Evolutionary conservation across 2,329 filamentous ascomycete species (phyloP), one percentile per base, ranked within the genome.

Genomic region (Cladophialophora exuberans): DNA sequence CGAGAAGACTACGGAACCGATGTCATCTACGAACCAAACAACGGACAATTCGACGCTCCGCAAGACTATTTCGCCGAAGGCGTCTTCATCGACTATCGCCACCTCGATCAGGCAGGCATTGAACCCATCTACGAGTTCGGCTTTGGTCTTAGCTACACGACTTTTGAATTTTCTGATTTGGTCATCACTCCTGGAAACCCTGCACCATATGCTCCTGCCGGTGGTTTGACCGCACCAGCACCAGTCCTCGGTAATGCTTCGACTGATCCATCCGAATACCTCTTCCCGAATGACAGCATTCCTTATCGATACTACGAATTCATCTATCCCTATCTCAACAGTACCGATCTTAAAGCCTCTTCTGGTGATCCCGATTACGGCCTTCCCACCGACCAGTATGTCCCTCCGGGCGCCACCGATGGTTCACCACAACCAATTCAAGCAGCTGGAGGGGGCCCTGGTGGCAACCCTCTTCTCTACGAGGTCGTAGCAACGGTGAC

Each of bases 301-400:
- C n/a, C 55, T 4, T 72, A 75, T 17, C 75, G 73, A 10, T 72
- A 85, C 46, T 70, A 71, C 18, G 68, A 72, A 22, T 87, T 83
- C 73, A 84, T 86, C 67, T 87, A 86, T 69, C 83, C 84, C 2
- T 87, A 80, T 72, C 72, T 87, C 62, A 86, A 85, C 75, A 78
- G 74, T 26, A 84, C 82, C 39, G 75, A 83, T 62, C 73, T 83
- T 9, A 68, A 71, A 46, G 71, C 72, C 20, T 76, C 83, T 2
- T 77, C 79, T 17, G 73, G 70, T 28, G 80, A 84, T 59, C 74
- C 76, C 0, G 65, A 79, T 57, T 86, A 85, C 65, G 83, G 81
- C 46, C 62, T 76, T 57, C 70, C 78, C 9, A 65, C 74, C 38
- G 73, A 72, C n/a, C 63, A 74, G 11, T 81, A 77, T 60, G 71